Evolutionary conservation across 2,329 filamentous ascomycete species (phyloP).

Genomic region (Colletotrichum tropicale): DNA sequence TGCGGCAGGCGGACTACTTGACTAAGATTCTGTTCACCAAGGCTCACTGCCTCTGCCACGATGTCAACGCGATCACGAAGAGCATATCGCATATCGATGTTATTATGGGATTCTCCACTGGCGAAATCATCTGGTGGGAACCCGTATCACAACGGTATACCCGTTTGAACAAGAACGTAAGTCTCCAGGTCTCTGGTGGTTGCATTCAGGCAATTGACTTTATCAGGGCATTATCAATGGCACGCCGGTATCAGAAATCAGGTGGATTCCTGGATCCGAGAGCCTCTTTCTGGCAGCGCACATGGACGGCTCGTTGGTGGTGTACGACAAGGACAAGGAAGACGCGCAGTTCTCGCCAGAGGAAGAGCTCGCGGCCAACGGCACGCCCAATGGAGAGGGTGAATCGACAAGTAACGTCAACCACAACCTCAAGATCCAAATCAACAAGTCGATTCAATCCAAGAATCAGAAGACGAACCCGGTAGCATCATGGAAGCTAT

Average conservation of each 20-base stretch:
- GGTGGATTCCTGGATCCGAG: constrained; percentile 94
- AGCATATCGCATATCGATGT: constrained; percentile 82
- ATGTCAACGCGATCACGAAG: constrained; percentile 86
- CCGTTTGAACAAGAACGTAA: constrained; percentile 91
- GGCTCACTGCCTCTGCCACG: constrained; percentile 92
- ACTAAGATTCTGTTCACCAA: constrained; percentile 98
- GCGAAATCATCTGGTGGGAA: constrained; percentile 98
- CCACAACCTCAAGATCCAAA: constrained; percentile 60
- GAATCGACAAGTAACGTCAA: constrained; percentile 36
- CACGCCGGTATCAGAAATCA: constrained; percentile 84
- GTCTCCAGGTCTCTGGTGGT: constrained; percentile 23
- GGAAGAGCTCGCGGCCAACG: constrained; percentile 49
- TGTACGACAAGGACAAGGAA: constrained; percentile 98
- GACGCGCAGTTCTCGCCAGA: constrained; percentile 81
- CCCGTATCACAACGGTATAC: constrained; percentile 96
- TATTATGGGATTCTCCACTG: constrained; percentile 93
- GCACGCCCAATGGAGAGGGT: constrained; percentile 35
- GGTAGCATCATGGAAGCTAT: constrained; percentile 89
- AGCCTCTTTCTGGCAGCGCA: constrained; percentile 91
- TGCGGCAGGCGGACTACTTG: constrained; percentile 76
- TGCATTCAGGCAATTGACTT: constrained; percentile 13
- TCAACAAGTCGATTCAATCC: constrained; percentile 92
- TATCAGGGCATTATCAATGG: constrained; percentile 82
- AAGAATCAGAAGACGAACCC: constrained; percentile 94
- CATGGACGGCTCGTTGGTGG: constrained; percentile 86